Evolutionary conservation across 495 filamentous ascomycete species (phyloP).

Genomic region (Tuber borchii): DNA sequence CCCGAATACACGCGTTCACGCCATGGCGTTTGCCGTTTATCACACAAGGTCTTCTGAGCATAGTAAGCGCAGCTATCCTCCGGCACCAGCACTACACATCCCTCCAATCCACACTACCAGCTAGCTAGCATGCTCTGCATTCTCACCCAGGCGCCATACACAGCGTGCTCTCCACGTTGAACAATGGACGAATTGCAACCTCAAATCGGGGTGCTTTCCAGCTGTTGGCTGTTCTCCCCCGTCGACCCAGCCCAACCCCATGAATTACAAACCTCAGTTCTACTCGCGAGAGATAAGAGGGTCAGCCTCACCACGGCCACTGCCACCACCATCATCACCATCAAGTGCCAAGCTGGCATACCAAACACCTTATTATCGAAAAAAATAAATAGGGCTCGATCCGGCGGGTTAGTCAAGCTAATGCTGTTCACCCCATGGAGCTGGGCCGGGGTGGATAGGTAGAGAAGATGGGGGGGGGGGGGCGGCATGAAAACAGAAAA

Average conservation of each 20-base stretch:
- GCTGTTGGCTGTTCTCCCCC: neutral
- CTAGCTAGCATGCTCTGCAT: neutral
- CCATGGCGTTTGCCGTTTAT: neutral
- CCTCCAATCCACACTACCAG: neutral
- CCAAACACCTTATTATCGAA: neutral
- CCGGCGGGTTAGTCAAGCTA: neutral
- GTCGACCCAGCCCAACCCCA: neutral
- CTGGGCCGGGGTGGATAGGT: neutral
- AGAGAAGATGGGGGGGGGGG: neutral
- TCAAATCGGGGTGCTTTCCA: neutral
- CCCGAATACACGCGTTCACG: neutral
- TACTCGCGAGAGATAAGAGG: constrained; percentile 2
- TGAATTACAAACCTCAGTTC: neutral
- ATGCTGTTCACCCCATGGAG: neutral
- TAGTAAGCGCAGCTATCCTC: neutral
- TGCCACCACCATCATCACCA: neutral
- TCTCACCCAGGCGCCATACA: neutral
- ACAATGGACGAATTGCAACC: constrained; percentile 2
- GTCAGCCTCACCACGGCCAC: neutral
- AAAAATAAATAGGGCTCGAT: neutral
- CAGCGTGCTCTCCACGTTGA: neutral
- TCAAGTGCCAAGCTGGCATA: neutral
- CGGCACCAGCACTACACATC: neutral
- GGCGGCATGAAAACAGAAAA: neutral
- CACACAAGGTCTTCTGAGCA: neutral